Evolutionary conservation across 768 basidiomycete genomes (phyloP), one percentile per base, ranked within the genome.

Genomic region (Hypsizygus marmoreus): DNA sequence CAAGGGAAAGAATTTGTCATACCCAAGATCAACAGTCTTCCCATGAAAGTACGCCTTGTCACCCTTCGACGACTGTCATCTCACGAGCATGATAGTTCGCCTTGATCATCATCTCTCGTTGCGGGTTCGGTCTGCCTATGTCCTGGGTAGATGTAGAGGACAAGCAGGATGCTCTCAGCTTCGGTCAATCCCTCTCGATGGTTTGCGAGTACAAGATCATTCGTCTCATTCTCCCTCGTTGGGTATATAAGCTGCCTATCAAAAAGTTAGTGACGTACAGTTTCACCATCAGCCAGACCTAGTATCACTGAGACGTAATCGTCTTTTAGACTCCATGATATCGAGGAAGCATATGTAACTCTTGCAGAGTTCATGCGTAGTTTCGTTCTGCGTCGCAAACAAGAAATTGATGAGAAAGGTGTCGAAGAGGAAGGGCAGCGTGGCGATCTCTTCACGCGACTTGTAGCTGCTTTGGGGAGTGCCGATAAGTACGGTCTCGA

Each of bases 231-330:
- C n/a, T 55, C 10, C 59, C 59, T 2, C 38, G 41, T 23, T 61
- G 59, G 59, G 36, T 45, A 1, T 59, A 56, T 39, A 47, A 47
- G 31, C 41, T 61, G 16, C 59, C 59, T 26, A 54, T 61, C 33
- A 28, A 51, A 43, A 20, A 29, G 59, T 61, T n/a, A n/a, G n/a
- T n/a, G n/a, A 39, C 12, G 32, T 46, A 16, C 23, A 33, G 17
- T n/a, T n/a, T n/a, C n/a, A n/a, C n/a, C n/a, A n/a, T n/a, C n/a
- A n/a, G n/a, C n/a, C n/a, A n/a, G n/a, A n/a, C n/a, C n/a, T n/a
- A n/a, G n/a, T n/a, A n/a, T n/a, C 13, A 30, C 20, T 16, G 29
- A 19, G 13, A 17, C 10, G 17, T 25, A 11, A n/a, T n/a, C 6
- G 26, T 47, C 23, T 28, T 16, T 17, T 28, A 56, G 54, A 14